These are phyloP conservation scores for Aureobasidium sp. DNA, from an alignment of 2,329 filamentous ascomycete species.

Conservation along the genomic window DNA sequence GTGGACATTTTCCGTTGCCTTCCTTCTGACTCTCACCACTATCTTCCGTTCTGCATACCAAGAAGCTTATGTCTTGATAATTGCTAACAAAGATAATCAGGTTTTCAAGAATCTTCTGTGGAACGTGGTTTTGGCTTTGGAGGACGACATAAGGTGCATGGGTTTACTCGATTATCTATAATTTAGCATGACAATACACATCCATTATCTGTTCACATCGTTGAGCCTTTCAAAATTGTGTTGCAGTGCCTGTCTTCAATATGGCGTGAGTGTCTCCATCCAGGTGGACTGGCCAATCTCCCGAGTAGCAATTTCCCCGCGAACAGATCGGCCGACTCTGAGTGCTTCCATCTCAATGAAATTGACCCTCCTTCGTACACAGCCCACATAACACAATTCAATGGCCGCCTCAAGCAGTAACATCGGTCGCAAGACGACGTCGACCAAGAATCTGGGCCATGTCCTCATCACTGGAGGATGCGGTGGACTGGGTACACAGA, in stretches of 20 bases:
- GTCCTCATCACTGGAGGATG: conserved; percentile 42
- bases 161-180: neutral
- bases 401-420: neutral
- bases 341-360: neutral
- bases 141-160: neutral
- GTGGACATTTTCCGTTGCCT: conserved; percentile 99
- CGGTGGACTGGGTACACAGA: conserved; percentile 43
- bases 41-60: neutral
- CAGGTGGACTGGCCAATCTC: neutral
- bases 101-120: neutral
- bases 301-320: neutral
- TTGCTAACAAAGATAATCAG: neutral
- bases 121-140: neutral
- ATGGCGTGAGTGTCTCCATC: neutral
- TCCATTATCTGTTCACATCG: neutral
- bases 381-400: neutral
- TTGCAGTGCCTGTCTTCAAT: neutral
- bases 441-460: conserved; percentile 30
- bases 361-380: neutral
- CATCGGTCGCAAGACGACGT: neutral
- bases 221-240: too few species aligned
- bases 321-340: neutral
- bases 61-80: neutral
- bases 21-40: conserved; percentile 75
- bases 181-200: neutral